Percentiles rank a stretch among this genome's conserved stretches.
These are phyloP conservation scores for Scedosporium minutisporum DNA, from an alignment of 2,329 filamentous ascomycete species.

Conservation along the genomic window DNA sequence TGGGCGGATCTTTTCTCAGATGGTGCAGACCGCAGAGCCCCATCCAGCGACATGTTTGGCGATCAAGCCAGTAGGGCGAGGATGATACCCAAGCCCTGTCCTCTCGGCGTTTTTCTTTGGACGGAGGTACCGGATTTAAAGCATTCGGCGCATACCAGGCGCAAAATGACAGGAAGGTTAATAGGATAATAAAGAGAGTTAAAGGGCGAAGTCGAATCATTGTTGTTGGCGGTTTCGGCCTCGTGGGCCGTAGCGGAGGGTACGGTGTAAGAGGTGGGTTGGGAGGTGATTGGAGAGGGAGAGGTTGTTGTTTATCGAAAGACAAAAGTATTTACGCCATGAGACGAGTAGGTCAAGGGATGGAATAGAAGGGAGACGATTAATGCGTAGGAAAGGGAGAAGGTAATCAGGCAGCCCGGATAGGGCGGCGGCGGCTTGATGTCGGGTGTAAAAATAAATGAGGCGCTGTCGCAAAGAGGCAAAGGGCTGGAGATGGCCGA, in stretches of 20 bases:
- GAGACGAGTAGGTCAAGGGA: not conserved
- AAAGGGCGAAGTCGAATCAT: conserved; percentile 40
- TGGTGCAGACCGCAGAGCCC: conserved; percentile 72
- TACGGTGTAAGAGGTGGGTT: not conserved
- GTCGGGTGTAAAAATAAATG: not conserved
- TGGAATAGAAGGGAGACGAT: not conserved
- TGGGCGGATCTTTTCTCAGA: conserved; percentile 49
- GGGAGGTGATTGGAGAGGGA: not conserved
- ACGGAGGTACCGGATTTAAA: conserved; percentile 55
- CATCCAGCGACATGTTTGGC: conserved; percentile 70
- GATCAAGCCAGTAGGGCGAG: conserved; percentile 64
- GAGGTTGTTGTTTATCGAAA: not conserved
- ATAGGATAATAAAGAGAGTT: conserved; percentile 25
- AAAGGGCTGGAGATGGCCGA: not conserved
- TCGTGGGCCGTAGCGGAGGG: not conserved
- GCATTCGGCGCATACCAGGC: conserved; percentile 41
- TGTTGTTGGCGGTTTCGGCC: not conserved
- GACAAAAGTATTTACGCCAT: not conserved
- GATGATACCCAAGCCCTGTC: conserved; percentile 61
- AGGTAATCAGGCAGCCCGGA: not conserved
- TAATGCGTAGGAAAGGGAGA: not conserved
- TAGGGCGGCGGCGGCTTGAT: not conserved
- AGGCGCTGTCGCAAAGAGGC: not conserved
- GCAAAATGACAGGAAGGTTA: conserved; percentile 36
- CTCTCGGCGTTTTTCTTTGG: conserved; percentile 49